phyloP scores from a whole-genome alignment of 2,329 filamentous ascomycete genomes.

The Cladosporium sp. region DNA sequence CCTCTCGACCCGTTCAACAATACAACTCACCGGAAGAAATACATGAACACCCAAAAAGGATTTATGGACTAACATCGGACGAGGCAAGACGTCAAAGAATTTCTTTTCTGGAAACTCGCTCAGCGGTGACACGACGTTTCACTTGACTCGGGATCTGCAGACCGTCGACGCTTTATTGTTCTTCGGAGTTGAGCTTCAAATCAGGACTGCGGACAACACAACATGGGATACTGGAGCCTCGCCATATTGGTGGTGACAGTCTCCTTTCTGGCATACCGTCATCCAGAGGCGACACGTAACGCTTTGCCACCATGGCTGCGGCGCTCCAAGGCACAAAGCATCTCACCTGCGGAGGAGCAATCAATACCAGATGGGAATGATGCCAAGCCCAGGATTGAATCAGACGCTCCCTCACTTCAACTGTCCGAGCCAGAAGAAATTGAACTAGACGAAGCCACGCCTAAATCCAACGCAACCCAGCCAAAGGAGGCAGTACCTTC shows the following conservation, averaged over 20 bases:
- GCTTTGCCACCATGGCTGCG: slow-evolving; percentile 32
- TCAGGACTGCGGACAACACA: neutral
- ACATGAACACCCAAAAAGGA: neutral
- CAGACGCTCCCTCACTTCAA: neutral
- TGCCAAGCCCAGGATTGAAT: neutral
- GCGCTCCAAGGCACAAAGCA: neutral
- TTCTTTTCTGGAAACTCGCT: neutral
- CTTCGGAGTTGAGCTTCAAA: neutral
- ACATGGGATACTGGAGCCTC: slow-evolving; percentile 46
- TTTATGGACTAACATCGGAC: neutral
- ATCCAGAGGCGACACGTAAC: slow-evolving; percentile 40
- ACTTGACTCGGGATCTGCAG: neutral
- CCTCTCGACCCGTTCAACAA: neutral
- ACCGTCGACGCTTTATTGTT: neutral
- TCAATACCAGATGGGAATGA: neutral
- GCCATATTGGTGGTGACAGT: slow-evolving; percentile 42
- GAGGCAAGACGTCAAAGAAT: neutral
- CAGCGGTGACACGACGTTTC: slow-evolving; percentile 3
- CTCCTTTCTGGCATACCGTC: slow-evolving; percentile 43
- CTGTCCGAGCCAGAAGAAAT: neutral
- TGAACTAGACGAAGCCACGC: slow-evolving; percentile 30
- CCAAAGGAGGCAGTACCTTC: slow-evolving; percentile 23
- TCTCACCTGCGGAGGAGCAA: neutral
- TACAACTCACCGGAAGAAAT: neutral
- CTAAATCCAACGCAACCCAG: slow-evolving; percentile 19